These are phyloP conservation scores for Xylariaceae sp. DNA, from an alignment of 2,329 filamentous ascomycete species.

Conservation along the genomic window DNA sequence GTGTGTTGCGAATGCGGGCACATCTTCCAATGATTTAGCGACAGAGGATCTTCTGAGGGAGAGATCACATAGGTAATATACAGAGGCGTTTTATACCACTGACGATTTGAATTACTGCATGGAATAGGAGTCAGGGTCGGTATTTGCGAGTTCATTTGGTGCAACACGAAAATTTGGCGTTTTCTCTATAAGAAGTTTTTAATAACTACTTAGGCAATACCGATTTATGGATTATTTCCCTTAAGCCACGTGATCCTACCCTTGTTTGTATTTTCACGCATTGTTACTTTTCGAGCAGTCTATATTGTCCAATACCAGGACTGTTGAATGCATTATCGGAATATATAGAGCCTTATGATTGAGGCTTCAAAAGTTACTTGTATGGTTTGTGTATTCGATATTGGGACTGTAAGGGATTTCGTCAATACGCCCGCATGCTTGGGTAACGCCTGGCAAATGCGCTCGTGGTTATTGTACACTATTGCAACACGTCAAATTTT, in stretches of 20 bases:
- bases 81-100: slow-evolving; percentile 26
- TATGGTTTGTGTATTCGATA: slow-evolving; percentile 22
- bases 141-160: slow-evolving; percentile 23
- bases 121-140: slow-evolving; percentile 32
- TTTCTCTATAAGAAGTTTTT: slow-evolving; percentile 14
- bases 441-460: slow-evolving; percentile 30
- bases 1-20: slow-evolving; percentile 94
- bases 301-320: slow-evolving; percentile 15
- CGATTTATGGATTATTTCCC: background rate
- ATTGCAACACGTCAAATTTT: background rate
- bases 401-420: slow-evolving; percentile 6
- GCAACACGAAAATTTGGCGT: slow-evolving; percentile 13
- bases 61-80: slow-evolving; percentile 4
- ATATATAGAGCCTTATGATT: too few species aligned
- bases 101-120: slow-evolving; percentile 29
- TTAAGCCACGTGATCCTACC: slow-evolving; percentile 8
- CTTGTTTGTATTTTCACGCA: background rate
- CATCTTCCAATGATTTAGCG: slow-evolving; percentile 67
- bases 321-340: too few species aligned
- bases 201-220: background rate
- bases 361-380: slow-evolving; percentile 19
- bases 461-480: slow-evolving; percentile 24
- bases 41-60: background rate
- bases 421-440: slow-evolving; percentile 5
- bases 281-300: background rate